Percentiles rank a stretch among this genome's conserved stretches.
These are phyloP conservation scores for Colletotrichum incanum DNA, from an alignment of 2,329 filamentous ascomycete species.

Conservation along the genomic window DNA sequence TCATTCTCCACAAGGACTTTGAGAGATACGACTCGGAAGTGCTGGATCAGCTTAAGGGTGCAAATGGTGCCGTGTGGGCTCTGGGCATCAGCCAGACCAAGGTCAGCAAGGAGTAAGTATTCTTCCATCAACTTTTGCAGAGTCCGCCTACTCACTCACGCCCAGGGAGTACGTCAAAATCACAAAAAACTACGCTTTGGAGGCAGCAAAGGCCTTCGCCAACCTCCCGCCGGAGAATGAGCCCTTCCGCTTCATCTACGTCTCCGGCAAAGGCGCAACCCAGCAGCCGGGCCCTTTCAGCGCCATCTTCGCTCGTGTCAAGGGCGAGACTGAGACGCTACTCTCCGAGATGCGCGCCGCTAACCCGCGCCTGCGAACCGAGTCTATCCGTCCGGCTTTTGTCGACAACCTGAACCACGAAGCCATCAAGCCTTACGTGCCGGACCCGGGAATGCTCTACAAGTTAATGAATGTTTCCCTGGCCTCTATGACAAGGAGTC, in stretches of 20 bases:
- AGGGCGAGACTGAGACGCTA: constrained; percentile 75
- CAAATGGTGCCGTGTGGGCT: constrained; percentile 81
- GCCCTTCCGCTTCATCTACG: constrained; percentile 79
- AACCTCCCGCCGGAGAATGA: constrained; percentile 58
- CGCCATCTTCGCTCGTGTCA: constrained; percentile 73
- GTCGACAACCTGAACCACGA: constrained; percentile 67
- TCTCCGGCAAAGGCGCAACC: constrained; percentile 77
- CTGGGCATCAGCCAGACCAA: constrained; percentile 75
- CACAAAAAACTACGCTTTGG: constrained; percentile 76
- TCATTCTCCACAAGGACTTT: constrained; percentile 80
- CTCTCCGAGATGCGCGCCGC: constrained; percentile 68
- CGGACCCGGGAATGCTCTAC: constrained; percentile 47
- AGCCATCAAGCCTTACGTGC: constrained; percentile 60
- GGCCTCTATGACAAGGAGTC: constrained; percentile 46
- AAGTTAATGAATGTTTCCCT: constrained; percentile 45
- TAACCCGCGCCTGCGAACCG: constrained; percentile 65
- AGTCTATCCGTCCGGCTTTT: constrained; percentile 71
- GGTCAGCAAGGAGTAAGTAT: constrained; percentile 71
- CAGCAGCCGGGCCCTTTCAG: constrained; percentile 70
- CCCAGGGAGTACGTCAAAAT: constrained; percentile 75
- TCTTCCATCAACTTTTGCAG: not conserved
- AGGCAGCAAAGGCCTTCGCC: constrained; percentile 74
- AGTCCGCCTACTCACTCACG: not conserved
- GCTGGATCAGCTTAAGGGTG: constrained; percentile 73
- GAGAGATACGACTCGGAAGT: constrained; percentile 70